Evolutionary conservation across 23 red algal genomes (phyloP), one percentile per base, ranked within the genome.

Genomic region (Gracilaria vermiculophylla): DNA sequence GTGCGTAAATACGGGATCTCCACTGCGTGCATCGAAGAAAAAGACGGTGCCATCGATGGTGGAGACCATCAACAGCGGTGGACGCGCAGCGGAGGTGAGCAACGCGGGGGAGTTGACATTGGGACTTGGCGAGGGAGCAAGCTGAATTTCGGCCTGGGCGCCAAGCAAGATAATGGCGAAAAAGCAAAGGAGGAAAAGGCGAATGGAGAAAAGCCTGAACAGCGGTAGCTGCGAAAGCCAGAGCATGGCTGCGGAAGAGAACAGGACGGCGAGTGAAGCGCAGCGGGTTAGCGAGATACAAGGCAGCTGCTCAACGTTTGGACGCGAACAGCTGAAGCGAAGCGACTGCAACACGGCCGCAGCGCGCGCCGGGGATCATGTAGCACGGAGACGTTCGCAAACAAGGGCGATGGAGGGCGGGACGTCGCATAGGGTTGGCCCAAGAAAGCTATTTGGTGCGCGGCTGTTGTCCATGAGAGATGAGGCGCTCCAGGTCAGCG

Each of bases 11-110:
- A 92, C 40, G 20, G 52, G 24, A 29, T 54, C 65, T 15, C 88
- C 88, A 16, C 78, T 83, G 11, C 58, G 53, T 34, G 88, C 88
- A 35, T 81, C 88, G 49, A 83, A 75, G 25, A 60, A 76, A 6
- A 62, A 82, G 21, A 92, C 88, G 42, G 76, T 62, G 9, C 88
- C 88, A 53, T 92, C 88, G 29, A 83, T 45, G 17, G 77, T 81
- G 64, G 88, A 74, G 10, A 92, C 74, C 35, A 92, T 48, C 8
- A 92, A 60, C 42, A 92, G 53, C 5, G 77, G 77, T 23, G 60
- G 34, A 21, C 87, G 39, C 32, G 53, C 41, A 1, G 55, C 31
- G 31, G 87, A 37, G 14, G 78, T 44, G 8, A 65, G 54, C 36
- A 64, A 37, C 2, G 78, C 54, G 35, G 78, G 42, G 10, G 78